Percentiles rank a stretch among this genome's conserved stretches.
Conservation (phyloP, 805 yeast species). For the Ogataea siamensis region DNA sequence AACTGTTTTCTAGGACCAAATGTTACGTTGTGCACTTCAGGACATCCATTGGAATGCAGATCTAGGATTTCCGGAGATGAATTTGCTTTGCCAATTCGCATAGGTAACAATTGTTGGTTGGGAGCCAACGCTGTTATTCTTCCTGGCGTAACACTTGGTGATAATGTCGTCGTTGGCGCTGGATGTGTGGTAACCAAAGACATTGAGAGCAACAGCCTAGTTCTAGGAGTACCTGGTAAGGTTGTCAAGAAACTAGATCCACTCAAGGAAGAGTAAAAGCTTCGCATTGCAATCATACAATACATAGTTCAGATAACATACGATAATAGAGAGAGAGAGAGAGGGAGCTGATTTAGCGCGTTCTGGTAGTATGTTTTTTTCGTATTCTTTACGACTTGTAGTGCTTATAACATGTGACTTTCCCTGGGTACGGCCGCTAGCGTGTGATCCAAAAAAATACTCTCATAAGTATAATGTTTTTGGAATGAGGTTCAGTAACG, state of each 20-base stretch:
- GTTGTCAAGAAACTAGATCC: conserved; percentile 21
- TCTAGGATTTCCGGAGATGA: conserved; percentile 46
- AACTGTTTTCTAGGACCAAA: conserved; percentile 63
- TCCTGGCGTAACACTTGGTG: conserved; percentile 69
- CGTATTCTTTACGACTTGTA: no score
- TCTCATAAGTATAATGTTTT: no score
- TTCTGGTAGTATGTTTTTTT: no score
- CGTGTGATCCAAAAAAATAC: no score
- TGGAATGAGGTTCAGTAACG: no score
- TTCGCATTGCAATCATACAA: no score
- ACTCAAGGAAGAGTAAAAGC: conserved; percentile 10
- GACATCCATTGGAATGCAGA: conserved; percentile 57
- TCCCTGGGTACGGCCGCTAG: no score
- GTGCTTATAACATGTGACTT: no score
- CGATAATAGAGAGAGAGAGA: no score
- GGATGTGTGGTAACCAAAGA: conserved; percentile 62
- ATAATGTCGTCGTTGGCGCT: conserved; percentile 61
- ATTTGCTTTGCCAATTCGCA: conserved; percentile 52
- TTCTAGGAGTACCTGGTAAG: conserved; percentile 55
- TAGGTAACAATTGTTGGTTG: conserved; percentile 70
- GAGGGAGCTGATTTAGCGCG: no score
- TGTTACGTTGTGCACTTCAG: conserved; percentile 57
- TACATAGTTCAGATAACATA: no score
- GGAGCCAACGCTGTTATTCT: conserved; percentile 55
- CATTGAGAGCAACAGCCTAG: conserved; percentile 54